A percentile compares a stretch with the other conserved stretches of the same genome.
These are phyloP conservation scores for Ramularia endophylla DNA, from an alignment of 2,329 filamentous ascomycete genomes.

Conservation along the genomic window DNA sequence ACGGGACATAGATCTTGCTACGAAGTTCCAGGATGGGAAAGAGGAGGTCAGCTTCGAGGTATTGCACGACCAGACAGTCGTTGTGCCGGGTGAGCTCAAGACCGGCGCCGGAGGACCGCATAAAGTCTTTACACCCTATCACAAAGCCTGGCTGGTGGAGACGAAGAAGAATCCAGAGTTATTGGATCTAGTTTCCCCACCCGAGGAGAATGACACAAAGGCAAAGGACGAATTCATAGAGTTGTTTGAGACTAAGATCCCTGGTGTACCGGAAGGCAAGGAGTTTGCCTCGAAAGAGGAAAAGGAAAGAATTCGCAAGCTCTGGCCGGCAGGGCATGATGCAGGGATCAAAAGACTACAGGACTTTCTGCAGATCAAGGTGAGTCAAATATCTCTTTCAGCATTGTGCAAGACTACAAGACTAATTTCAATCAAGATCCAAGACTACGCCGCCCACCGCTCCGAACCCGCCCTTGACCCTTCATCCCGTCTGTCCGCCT, in stretches of 20 bases:
- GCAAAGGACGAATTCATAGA: slow-evolving; percentile 45
- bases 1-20: slow-evolving; percentile 41
- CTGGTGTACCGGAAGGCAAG: slow-evolving; percentile 36
- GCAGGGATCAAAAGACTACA: slow-evolving; percentile 38
- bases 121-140: slow-evolving; percentile 50
- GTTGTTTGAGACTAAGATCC: slow-evolving; percentile 52
- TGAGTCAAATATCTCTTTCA: no score
- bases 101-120: slow-evolving; percentile 41
- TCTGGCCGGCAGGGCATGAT: slow-evolving; percentile 42
- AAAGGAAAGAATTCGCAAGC: slow-evolving; percentile 34
- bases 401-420: no score
- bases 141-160: slow-evolving; percentile 41
- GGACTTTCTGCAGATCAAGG: slow-evolving; percentile 36
- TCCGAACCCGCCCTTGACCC: slow-evolving; percentile 38
- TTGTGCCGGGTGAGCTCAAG: slow-evolving; percentile 41
- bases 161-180: slow-evolving; percentile 39
- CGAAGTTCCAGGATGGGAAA: slow-evolving; percentile 28
- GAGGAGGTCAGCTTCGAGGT: slow-evolving; percentile 38
- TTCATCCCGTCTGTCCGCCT: slow-evolving; percentile 39
- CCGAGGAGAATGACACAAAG: slow-evolving; percentile 38
- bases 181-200: slow-evolving; percentile 38
- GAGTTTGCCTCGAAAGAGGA: slow-evolving; percentile 36
- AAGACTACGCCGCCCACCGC: slow-evolving; percentile 37
- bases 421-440: slow-evolving; percentile 15
- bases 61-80: slow-evolving; percentile 45